phyloP scores from a whole-genome alignment of 371 early-diverging fungal species.

The Actinomortierella ambigua region DNA sequence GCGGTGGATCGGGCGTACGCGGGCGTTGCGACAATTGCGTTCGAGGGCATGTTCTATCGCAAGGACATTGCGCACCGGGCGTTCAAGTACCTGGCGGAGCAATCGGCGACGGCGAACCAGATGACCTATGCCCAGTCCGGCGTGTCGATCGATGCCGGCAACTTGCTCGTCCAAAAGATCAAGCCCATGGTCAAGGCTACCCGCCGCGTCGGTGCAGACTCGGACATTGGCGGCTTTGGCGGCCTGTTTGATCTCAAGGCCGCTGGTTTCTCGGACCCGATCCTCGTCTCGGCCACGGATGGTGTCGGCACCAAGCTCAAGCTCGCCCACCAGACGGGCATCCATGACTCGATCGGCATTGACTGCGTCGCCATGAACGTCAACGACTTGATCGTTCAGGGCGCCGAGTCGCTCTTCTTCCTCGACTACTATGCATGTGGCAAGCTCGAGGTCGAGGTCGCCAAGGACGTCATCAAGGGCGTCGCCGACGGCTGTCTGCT shows the following conservation, averaged over 20 bases:
- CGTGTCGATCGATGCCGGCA: conserved; percentile 95
- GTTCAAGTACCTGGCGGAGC: conserved; percentile 58
- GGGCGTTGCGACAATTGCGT: conserved; percentile 70
- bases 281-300: conserved; percentile 95
- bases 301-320: conserved; percentile 99
- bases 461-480: conserved; percentile 90
- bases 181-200: conserved; percentile 94
- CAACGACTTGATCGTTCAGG: conserved; percentile 98
- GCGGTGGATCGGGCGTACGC: conserved; percentile 82
- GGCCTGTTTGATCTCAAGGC: conserved; percentile 95
- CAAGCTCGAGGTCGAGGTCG: conserved; percentile 90
- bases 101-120: conserved; percentile 46
- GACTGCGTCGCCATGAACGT: conserved; percentile 99
- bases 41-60: conserved; percentile 87
- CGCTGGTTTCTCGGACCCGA: conserved; percentile 89
- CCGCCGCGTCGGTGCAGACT: conserved; percentile 88
- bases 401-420: conserved; percentile 97
- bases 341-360: conserved; percentile 92
- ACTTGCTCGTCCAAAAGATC: conserved; percentile 92
- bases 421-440: conserved; percentile 97
- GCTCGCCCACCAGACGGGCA: conserved; percentile 85
- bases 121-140: conserved; percentile 94
- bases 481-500: conserved; percentile 93
- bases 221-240: conserved; percentile 98
- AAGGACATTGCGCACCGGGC: conserved; percentile 92